Base-by-base conservation (phyloP, 2,329 filamentous ascomycete species). In the Exophiala spinifera region DNA sequence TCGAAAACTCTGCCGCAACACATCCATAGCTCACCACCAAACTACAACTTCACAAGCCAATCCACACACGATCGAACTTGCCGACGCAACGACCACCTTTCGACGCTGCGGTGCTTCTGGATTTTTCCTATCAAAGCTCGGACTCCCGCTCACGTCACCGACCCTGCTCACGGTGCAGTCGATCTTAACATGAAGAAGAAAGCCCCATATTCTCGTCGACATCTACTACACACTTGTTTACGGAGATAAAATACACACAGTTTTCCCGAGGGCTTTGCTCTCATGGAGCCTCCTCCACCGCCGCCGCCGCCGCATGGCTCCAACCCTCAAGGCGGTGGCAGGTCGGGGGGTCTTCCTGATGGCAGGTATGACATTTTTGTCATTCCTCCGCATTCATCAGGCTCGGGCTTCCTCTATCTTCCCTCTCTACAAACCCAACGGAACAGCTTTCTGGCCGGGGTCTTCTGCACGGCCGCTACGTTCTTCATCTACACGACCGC, bases 331-430 rank as follows among this genome's bases (percentile, higher is more conserved):
- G 82, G 82, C 17, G 79, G 83, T 48, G 39, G 45, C 39, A 57
- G 56, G 48, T 79, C 82, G 34, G 76, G 77, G 21, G 87, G 88
- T 53, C 77, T 96, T 45, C 92, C 92, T 2, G 80, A 88, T 1
- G 91, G 92, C 51, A 95, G 94, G 69, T 97, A 96, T 73, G 92
- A 97, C 76, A 95, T 97, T 68, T 96, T 96, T 75, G 87, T 96
- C 69, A 91, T 97, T 66, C 92, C 92, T 6, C 89, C 91, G 44
- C 91, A 96, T 71, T 92, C 91, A 10, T 81, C 91, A 5, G 92
- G 92, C 49, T 84, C 85, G 0, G 92, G 92, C 31, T 96, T 96
- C 72, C 77, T 97, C 23, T 96, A 97, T 70, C 82, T 97, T n/a
- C 92, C 92, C 0, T 96, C 91, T 0, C 72, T 97, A 58, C 82